Evolutionary conservation across 768 basidiomycete genomes (phyloP), one percentile per base, ranked within the genome.

Genomic region (Podaxis mareebaensis): DNA sequence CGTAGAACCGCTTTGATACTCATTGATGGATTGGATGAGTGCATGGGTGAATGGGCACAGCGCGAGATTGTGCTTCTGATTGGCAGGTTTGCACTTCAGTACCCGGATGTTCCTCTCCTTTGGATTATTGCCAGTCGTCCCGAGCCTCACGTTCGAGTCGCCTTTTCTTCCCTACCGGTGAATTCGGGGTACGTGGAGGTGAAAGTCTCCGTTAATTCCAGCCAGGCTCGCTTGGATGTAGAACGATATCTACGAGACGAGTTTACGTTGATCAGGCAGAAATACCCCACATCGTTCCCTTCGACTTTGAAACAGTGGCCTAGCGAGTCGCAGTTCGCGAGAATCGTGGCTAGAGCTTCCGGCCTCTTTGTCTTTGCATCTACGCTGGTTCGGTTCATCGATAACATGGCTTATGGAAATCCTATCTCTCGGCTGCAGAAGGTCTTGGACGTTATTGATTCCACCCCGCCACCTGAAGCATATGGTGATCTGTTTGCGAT

Each of bases 1-100:
- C 49, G 33, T 10, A 28, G 11, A 15, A 53, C 52, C 4, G 56
- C 36, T 46, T 70, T 12, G 58, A 69, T 28, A 66, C 71, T 57
- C 20, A 20, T 57, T 20, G 74, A 75, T 52, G 73, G 71, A 2
- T 60, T 75, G 1, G 74, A 75, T 54, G 73, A 72, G 58, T 72
- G 72, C 38, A 40, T 58, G 1, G 66, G 49, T 0, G n/a, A 61
- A 3, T 24, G 53, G n/a, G 36, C 53, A 0, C 72, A 71, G 36
- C 48, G 28, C 13, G 52, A 64, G 15, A 56, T 74, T 24, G 55
- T 73, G 4, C 22, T 33, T 3, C 30, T 55, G 6, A 63, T 73
- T 26, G 55, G 20, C 0, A 24, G 30, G 7, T 58, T 48, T 20
- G 38, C 61, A 0, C 8, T 67, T 3, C 22, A 53, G 5, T 15